Evolutionary conservation across 192 early-diverging fungal genomes (phyloP), one percentile per base, ranked within the genome.

Genomic region (Coemansia umbellata): DNA sequence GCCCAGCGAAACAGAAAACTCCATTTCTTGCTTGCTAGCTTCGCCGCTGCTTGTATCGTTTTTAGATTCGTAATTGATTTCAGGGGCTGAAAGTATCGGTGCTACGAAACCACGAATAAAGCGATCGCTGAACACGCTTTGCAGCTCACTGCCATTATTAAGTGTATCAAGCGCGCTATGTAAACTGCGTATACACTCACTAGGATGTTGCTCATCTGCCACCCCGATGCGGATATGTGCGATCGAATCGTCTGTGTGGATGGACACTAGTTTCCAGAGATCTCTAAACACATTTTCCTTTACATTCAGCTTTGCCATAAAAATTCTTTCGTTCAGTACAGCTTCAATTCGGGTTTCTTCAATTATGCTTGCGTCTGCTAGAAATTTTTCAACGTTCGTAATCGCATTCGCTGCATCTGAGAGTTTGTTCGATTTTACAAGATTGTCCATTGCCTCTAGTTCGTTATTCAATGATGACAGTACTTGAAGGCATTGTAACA

Each of bases 91-190:
- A 7, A 68, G 66, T 27, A 61, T 22, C 9, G 66, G 58, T 22
- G 41, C 22, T 1, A 68, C 49, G 30, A 55, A 55, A 31, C 18
- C 17, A 17, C 43, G 49, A 5, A 68, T 33, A 43, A 68, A 47
- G 27, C 54, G 41, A 9, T 47, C 40, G 31, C 53, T 27, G 19
- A 60, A 41, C 6, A 47, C 48, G 13, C 32, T 21, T 22, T 14
- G 3, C 11, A 27, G 39, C 13, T 68, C 52, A 8, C 31, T 44
- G 0, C 21, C 40, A 3, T 32, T 53, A 22, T 28, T 37, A 18
- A 68, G 43, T 4, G 36, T 50, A 43, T 59, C 52, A n/a, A 68
- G 47, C 10, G 58, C 65, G n/a, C 31, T 47, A 47, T 55, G 45
- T 39, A 68, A 32, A 13, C 18, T 30, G 18, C 14, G 10, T 9